Base-by-base conservation (phyloP, 192 early-diverging fungal genomes). In the Ambispora gerdemannii region DNA sequence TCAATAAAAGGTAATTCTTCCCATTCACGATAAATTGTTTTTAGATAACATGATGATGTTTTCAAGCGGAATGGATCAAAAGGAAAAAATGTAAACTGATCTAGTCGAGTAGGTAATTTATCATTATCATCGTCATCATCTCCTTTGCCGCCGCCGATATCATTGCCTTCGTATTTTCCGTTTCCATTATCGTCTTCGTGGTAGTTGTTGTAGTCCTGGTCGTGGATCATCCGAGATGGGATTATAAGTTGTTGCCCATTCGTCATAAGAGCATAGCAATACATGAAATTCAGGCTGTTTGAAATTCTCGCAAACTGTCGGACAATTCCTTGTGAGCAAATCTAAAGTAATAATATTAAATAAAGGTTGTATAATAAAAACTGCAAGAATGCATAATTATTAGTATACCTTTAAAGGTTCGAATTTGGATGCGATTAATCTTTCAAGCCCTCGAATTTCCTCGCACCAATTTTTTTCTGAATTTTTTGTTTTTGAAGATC, bases 21-120 rank as follows among this genome's bases (percentile, higher is more conserved):
- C 96, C 96, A 98, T 69, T 90, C 89, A 50, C 86, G 80, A 79
- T 95, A 98, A 17, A 91, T 81, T 22, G 56, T 62, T 27, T 90
- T 82, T 49, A 96, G 84, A 52, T 84, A 92, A 3, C 73, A 62
- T n/a, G 82, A 80, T 49, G 89, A 92, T 60, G 82, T 78, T 49
- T 88, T 86, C 2, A 98, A 82, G 15, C 86, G 78, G 69, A 92
- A 90, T 6, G 96, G 96, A 73, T 98, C 96, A 61, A 95, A 98
- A 47, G 96, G 96, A 77, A 98, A 98, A 71, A 96, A 95, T 0
- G 90, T 75, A 49, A 73, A 74, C 19, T 73, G 50, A 27, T 20
- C 25, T 8, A 43, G 38, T 15, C 38, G 38, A 6, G 15, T 43
- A 15, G 38, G 38, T 15, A 15, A 6, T 43, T 43, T 15, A 10